phyloP scores from a whole-genome alignment of 1,284 basidiomycete species.

The Melampsora larici-populina region DNA sequence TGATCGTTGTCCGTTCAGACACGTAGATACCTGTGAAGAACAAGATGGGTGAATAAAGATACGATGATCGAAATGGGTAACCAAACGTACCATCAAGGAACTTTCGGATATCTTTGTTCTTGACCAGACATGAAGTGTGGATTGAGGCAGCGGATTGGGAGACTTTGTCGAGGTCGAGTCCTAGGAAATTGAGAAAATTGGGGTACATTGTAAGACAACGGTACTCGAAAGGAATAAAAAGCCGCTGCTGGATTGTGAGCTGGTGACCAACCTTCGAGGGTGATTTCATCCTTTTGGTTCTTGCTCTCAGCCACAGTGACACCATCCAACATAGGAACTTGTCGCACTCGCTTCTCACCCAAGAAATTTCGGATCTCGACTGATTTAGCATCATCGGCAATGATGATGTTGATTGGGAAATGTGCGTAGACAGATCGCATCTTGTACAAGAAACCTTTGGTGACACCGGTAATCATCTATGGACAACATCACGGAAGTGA shows the following conservation, averaged over 20 bases:
- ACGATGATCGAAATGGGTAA: neutral
- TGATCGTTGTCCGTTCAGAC: conserved; percentile 34
- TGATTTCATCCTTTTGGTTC: conserved; percentile 92
- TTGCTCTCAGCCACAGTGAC: conserved; percentile 85
- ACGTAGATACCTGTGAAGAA: conserved; percentile 35
- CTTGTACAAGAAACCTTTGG: conserved; percentile 99
- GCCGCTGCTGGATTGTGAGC: neutral
- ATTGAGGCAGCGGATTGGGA: conserved; percentile 95
- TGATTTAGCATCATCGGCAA: conserved; percentile 71
- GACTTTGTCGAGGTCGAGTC: conserved; percentile 87
- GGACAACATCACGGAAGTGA: neutral
- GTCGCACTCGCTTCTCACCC: conserved; percentile 85
- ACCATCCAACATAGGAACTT: conserved; percentile 87
- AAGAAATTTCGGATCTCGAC: conserved; percentile 99
- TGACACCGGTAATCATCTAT: conserved; percentile 87
- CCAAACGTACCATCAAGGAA: conserved; percentile 50
- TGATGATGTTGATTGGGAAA: conserved; percentile 99
- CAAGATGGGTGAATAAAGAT: neutral
- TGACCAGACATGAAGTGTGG: conserved; percentile 87
- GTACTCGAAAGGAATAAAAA: neutral
- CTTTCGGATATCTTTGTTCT: conserved; percentile 79
- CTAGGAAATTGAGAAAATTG: neutral
- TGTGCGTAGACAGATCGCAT: conserved; percentile 85
- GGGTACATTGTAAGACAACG: neutral
- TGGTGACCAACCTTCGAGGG: conserved; percentile 66